Percentiles rank a stretch among this genome's conserved stretches.
These are phyloP conservation scores for Hyphodiscus hymeniophilus DNA, from an alignment of 495 filamentous ascomycete genomes.

Conservation along the genomic window DNA sequence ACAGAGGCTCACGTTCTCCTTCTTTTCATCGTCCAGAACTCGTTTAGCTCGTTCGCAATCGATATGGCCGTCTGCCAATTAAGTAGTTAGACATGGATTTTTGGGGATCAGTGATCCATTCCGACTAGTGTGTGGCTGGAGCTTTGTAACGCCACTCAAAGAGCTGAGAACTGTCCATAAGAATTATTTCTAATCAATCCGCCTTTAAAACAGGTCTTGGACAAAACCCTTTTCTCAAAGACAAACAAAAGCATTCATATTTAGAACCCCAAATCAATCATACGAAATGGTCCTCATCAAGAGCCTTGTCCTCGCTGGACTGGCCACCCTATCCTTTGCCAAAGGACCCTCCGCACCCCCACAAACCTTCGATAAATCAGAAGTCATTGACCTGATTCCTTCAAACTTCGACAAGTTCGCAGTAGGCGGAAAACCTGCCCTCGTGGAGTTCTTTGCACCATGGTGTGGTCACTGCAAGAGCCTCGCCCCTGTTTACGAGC, in stretches of 20 bases:
- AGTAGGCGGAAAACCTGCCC: conserved; percentile 86
- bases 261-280: background rate
- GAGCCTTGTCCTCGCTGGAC: conserved; percentile 42
- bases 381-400: conserved; percentile 82
- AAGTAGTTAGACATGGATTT: no score
- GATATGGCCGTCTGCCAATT: no score
- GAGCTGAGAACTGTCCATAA: no score
- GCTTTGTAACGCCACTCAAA: no score
- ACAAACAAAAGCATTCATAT: background rate
- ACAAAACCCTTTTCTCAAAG: background rate
- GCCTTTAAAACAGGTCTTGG: no score
- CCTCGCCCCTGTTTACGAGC: conserved; percentile 89
- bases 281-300: conserved; percentile 34
- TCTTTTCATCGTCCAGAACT: no score
- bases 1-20: no score
- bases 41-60: no score
- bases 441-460: conserved; percentile 98
- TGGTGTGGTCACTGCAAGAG: conserved; percentile 99
- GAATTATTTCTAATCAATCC: no score
- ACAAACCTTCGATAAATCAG: conserved; percentile 32
- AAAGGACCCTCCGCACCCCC: conserved; percentile 6
- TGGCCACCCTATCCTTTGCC: conserved; percentile 19
- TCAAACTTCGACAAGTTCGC: conserved; percentile 85
- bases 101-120: no score
- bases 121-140: no score